Evolutionary conservation across 768 basidiomycete genomes (phyloP), one percentile per base, ranked within the genome.

Genomic region (Tricholoma furcatifolium): DNA sequence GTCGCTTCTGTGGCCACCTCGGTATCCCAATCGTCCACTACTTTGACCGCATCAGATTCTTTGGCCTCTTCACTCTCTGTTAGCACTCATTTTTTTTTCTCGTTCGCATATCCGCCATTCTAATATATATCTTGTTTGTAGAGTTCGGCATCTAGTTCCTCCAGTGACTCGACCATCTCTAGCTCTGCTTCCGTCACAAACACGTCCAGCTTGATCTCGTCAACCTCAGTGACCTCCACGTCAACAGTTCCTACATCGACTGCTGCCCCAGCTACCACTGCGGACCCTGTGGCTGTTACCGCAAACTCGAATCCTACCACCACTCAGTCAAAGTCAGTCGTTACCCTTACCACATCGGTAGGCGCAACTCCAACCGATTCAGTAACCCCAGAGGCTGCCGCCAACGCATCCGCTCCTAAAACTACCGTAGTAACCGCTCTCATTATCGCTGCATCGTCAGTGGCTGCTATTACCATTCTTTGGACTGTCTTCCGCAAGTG

Each of bases 401-500:
- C 62, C 38, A 62, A 64, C 15, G 56, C 63, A 3, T 53, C 65
- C 21, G 56, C 69, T 34, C 63, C 64, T 11, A 73, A 73, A 55
- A 71, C 67, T 53, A 75, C 68, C 31, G 72, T 80, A 4, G 69
- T 81, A 49, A 90, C 84, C 15, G 76, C 83, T 39, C 71, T 94
- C 60, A 86, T 91, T 61, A 80, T 81, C 46, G 74, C 90, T 47
- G 92, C 81, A 4, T 77, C 85, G 6, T 82, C 76, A 42, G 60
- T 93, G 39, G 92, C 83, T 47, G 87, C 78, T 27, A 64, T 87
- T 47, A 78, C 80, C 51, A 83, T 93, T 60, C 75, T 87, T 57
- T 95, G 92, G 92, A 94, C 91, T 43, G 71, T 92, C 64, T 88
- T 93, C 76, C 87, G 92, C 74, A 93, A 93, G 69, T 93, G 90